phyloP scores from a whole-genome alignment of 768 basidiomycete genomes.

The Bullera alba region DNA sequence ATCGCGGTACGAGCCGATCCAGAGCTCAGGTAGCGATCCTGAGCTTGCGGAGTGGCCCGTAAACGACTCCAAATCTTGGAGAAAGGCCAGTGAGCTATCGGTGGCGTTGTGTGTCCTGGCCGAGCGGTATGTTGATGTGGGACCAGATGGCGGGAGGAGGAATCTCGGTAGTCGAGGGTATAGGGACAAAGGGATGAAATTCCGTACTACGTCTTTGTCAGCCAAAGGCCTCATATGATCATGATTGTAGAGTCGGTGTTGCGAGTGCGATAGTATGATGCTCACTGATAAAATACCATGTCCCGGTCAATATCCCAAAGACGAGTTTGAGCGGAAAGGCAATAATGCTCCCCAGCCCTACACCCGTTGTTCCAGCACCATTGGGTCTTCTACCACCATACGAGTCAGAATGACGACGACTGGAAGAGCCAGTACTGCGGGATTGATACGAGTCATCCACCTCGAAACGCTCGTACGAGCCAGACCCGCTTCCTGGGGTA shows the following conservation, averaged over 20 bases:
- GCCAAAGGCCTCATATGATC: neutral
- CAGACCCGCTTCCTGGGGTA: neutral
- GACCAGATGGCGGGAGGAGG: slow-evolving; percentile 34
- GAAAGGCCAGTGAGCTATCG: slow-evolving; percentile 16
- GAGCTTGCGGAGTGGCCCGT: slow-evolving; percentile 18
- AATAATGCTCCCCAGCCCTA: slow-evolving; percentile 24
- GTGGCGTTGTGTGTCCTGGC: slow-evolving; percentile 23
- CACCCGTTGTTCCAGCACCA: neutral
- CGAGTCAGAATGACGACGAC: slow-evolving; percentile 14
- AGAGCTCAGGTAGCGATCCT: slow-evolving; percentile 68
- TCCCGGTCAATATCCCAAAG: slow-evolving; percentile 21
- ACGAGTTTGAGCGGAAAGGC: slow-evolving; percentile 28
- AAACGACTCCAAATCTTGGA: slow-evolving; percentile 23
- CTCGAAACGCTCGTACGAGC: slow-evolving; percentile 3
- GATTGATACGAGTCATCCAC: slow-evolving; percentile 12
- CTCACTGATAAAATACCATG: slow-evolving; percentile 42
- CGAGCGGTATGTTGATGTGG: neutral
- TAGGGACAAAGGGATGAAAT: slow-evolving; percentile 37
- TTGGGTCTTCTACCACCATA: neutral
- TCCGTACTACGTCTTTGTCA: slow-evolving; percentile 23
- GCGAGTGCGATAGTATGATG: neutral
- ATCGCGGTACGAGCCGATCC: slow-evolving; percentile 70
- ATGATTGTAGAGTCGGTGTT: neutral
- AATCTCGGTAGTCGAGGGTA: slow-evolving; percentile 37
- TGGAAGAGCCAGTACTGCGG: neutral